phyloP scores from a whole-genome alignment of 306 rosid genomes.

The Fagus sylvatica region DNA sequence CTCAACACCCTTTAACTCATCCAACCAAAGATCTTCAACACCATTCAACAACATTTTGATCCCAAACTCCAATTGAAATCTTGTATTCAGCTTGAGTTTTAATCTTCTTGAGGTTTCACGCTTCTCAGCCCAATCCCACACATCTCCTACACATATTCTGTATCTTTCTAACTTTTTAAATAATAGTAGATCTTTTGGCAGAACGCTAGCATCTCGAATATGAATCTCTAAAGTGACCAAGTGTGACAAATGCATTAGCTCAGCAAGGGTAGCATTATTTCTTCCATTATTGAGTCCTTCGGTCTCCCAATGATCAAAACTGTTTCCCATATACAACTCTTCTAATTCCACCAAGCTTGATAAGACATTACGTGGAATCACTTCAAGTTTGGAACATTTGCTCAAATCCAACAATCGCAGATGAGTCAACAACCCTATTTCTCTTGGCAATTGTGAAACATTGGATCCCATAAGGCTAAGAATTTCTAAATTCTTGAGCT shows the following conservation, averaged over 20 bases:
- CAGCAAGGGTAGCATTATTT: not conserved
- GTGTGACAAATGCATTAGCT: not conserved
- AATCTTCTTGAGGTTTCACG: not conserved
- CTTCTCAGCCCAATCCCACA: not conserved
- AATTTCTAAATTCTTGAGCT: not conserved
- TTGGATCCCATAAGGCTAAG: not conserved
- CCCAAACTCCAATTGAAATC: not conserved
- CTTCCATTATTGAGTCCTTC: not conserved
- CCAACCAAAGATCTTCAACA: not conserved
- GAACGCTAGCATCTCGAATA: not conserved
- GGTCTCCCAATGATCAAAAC: not conserved
- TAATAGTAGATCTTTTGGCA: not conserved
- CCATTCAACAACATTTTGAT: not conserved
- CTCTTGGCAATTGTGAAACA: not conserved
- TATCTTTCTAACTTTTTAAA: not conserved
- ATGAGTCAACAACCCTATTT: not conserved
- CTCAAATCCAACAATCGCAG: slow-evolving; percentile 1
- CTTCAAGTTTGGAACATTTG: not conserved
- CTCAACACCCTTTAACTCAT: not conserved
- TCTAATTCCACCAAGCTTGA: not conserved
- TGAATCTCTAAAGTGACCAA: not conserved
- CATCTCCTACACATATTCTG: not conserved
- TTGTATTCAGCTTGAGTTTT: not conserved
- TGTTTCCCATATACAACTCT: not conserved
- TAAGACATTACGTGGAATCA: not conserved